These are phyloP conservation scores for Nyctanthes arbortristis DNA, from an alignment of 257 asterid genomes.

Conservation along the genomic window DNA sequence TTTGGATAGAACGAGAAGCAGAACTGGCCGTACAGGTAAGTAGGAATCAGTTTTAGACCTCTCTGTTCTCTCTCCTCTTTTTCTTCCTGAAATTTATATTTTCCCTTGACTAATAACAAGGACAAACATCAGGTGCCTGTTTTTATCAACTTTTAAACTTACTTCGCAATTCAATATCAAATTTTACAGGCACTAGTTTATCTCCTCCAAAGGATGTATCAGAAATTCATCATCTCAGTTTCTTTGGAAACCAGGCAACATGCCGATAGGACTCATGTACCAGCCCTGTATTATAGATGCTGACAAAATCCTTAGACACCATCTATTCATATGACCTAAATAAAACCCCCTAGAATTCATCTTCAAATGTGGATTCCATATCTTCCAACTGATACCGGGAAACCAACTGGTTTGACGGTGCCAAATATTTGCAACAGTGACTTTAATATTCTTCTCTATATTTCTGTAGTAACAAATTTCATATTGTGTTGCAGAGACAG, in stretches of 20 bases:
- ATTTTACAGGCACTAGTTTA: too few species aligned
- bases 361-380: background rate
- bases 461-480: conserved; percentile 1
- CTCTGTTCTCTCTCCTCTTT: background rate
- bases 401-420: background rate
- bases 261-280: background rate
- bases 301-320: background rate
- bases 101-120: background rate
- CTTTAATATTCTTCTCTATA: conserved; percentile 6
- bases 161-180: too few species aligned
- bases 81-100: background rate
- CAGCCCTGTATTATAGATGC: background rate
- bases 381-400: background rate
- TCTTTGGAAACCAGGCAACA: background rate
- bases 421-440: background rate
- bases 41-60: background rate
- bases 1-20: conserved; percentile 91
- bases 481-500: conserved; percentile 42
- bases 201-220: background rate
- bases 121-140: too few species aligned
- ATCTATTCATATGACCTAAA: background rate
- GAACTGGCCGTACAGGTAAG: conserved; percentile 78
- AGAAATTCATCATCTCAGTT: background rate
- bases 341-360: background rate
- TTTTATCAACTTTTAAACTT: too few species aligned